These are phyloP conservation scores for Rhinocladiella mackenziei DNA, from an alignment of 2,329 filamentous ascomycete species.

Conservation along the genomic window DNA sequence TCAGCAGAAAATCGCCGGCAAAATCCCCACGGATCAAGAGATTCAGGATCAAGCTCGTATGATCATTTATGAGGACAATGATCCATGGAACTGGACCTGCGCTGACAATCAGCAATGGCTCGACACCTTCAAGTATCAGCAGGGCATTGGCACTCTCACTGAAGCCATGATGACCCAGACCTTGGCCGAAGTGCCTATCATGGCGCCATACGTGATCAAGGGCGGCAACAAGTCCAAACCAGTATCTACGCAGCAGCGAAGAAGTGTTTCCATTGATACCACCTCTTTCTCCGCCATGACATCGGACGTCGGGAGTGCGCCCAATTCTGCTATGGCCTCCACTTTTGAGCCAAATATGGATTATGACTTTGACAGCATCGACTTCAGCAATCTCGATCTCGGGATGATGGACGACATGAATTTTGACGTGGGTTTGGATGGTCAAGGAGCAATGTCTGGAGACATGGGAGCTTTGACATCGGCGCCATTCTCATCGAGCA, in stretches of 20 bases:
- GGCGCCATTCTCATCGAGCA: conserved; percentile 16
- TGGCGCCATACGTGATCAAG: conserved; percentile 41
- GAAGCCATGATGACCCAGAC: conserved; percentile 15
- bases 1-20: conserved; percentile 34
- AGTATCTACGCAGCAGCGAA: too few species aligned
- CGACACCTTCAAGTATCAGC: conserved; percentile 42
- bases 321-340: conserved; percentile 9
- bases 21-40: conserved; percentile 35
- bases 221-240: conserved; percentile 39
- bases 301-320: conserved; percentile 15
- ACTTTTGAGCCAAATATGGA: conserved; percentile 26
- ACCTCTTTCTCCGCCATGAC: conserved; percentile 7
- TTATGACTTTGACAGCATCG: conserved; percentile 29
- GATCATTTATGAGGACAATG: conserved; percentile 33
- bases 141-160: conserved; percentile 34
- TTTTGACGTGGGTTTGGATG: conserved; percentile 20
- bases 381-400: conserved; percentile 28
- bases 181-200: conserved; percentile 39
- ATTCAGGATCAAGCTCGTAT: conserved; percentile 33
- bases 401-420: conserved; percentile 25
- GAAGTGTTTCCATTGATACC: conserved; percentile 11
- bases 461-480: too few species aligned
- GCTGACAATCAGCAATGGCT: conserved; percentile 47
- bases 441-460: conserved; percentile 5
- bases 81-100: conserved; percentile 41